Evolutionary conservation across 2,329 filamentous ascomycete species (phyloP).

Genomic region (Talaromyces sp.): DNA sequence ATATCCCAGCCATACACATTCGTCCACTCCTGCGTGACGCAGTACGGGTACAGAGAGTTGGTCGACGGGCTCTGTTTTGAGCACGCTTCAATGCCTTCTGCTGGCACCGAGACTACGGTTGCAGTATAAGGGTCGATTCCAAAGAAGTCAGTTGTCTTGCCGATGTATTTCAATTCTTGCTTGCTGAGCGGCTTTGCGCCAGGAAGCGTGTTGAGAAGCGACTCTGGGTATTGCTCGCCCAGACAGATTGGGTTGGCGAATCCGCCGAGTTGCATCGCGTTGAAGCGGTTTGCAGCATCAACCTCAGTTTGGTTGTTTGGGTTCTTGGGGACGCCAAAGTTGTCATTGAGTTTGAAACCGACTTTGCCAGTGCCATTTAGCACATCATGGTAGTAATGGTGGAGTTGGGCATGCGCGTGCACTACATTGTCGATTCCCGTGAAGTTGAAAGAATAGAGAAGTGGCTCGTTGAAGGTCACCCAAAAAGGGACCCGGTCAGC

Average conservation of each 20-base stretch:
- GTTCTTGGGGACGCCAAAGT: conserved; percentile 49
- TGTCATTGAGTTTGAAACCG: conserved; percentile 44
- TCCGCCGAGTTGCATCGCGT: conserved; percentile 34
- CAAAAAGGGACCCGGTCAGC: conserved; percentile 38
- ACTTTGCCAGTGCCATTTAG: conserved; percentile 41
- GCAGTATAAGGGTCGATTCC: conserved; percentile 58
- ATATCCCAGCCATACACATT: conserved; percentile 55
- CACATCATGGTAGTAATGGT: conserved; percentile 38
- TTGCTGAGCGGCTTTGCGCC: conserved; percentile 44
- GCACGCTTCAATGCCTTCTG: conserved; percentile 46
- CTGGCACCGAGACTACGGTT: conserved; percentile 48
- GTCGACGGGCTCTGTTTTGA: conserved; percentile 37
- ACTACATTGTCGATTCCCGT: conserved; percentile 48
- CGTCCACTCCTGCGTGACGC: conserved; percentile 45
- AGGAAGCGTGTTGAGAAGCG: conserved; percentile 41
- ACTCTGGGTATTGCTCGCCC: conserved; percentile 41
- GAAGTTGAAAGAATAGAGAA: conserved; percentile 39
- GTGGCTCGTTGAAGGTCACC: conserved; percentile 40
- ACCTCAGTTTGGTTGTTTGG: conserved; percentile 19
- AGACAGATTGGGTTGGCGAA: conserved; percentile 43
- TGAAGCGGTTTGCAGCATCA: conserved; percentile 26
- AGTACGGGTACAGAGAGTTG: conserved; percentile 48
- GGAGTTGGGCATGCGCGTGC: conserved; percentile 35
- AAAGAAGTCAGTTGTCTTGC: conserved; percentile 52
- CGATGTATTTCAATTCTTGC: conserved; percentile 47